These are phyloP conservation scores for Tolypocladium album DNA, from an alignment of 2,329 filamentous ascomycete species.

Conservation along the genomic window DNA sequence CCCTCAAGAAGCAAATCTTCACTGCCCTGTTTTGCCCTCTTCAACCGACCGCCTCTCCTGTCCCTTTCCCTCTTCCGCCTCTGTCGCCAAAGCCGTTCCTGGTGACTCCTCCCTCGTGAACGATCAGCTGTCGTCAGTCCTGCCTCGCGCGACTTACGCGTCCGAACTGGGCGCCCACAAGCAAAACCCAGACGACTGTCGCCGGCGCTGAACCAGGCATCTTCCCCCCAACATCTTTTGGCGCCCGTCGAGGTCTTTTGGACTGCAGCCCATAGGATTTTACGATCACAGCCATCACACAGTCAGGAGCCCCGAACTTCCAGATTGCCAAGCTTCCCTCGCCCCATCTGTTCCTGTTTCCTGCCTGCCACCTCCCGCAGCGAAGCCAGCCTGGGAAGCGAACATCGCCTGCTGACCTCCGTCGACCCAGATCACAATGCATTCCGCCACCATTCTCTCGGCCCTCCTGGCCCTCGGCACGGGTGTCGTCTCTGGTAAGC, in stretches of 20 bases:
- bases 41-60: neutral
- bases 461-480: conserved; percentile 31
- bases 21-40: neutral
- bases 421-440: conserved; percentile 30
- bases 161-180: neutral
- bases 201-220: conserved; percentile 1
- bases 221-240: conserved; percentile 12
- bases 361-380: neutral
- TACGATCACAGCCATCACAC: conserved; percentile 5
- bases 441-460: conserved; percentile 31
- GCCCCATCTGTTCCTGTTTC: neutral
- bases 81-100: conserved; percentile 1
- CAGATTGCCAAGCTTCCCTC: neutral
- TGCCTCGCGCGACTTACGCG: conserved; percentile 2
- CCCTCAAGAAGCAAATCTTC: neutral
- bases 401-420: conserved; percentile 7
- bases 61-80: conserved; percentile 4
- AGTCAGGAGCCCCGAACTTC: conserved; percentile 5
- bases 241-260: conserved; percentile 9
- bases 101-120: neutral
- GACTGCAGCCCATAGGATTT: conserved; percentile 11
- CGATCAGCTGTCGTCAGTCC: neutral
- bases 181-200: neutral
- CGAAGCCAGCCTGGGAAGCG: neutral
- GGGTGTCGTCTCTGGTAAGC: conserved; percentile 32